Base-by-base conservation (phyloP, 306 rosid species). In the Acacia acuminata region DNA sequence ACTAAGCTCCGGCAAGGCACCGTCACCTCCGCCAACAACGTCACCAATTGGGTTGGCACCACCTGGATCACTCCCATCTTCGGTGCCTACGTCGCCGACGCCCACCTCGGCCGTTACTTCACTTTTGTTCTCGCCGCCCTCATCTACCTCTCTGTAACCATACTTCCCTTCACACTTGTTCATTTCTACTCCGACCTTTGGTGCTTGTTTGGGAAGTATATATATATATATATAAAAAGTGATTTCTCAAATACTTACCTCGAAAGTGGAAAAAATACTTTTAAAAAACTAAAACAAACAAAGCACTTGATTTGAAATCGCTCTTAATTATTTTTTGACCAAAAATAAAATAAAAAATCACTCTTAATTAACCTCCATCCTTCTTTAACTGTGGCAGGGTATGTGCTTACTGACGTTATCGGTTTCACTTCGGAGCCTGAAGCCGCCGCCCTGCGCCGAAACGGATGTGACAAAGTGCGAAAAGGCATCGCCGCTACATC, bases 81-180 rank as follows among this genome's bases (percentile, higher is more conserved):
- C 74, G 99, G 99, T 0, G 98, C 99, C 20, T 96, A 90, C 14
- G 65, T 93, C 12, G 99, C 98, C 0, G 97, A 96, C 13, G 94
- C 98, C 71, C 88, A 85, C 68, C 94, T 93, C 24, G 98, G 98
- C 5, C 97, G 98, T 20, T 96, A 90, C 22, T 87, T 90, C 89
- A 96, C 99, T 1, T 96, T 93, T 60, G 60, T 90, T 44, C 34
- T 83, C 30, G 90, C 99, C 30, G 84, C 90, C 4, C 4, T 44
- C 24, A 71, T 93, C 58, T 92, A 92, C 77, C 87, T 96, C n/a
- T 77, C 82, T 45, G 99, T 93, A 88, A 14, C n/a, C 17, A 3
- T 4, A 12, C 12, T 22, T 60, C 36, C 36, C 36, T 61, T 25
- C 67, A 20, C 20, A 51, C 58, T 17, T 4, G 1, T 20, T 58